Percentiles rank a stretch among this genome's conserved stretches.
Conservation (phyloP, 2,329 filamentous ascomycete species). For the Colletotrichum lentis region DNA sequence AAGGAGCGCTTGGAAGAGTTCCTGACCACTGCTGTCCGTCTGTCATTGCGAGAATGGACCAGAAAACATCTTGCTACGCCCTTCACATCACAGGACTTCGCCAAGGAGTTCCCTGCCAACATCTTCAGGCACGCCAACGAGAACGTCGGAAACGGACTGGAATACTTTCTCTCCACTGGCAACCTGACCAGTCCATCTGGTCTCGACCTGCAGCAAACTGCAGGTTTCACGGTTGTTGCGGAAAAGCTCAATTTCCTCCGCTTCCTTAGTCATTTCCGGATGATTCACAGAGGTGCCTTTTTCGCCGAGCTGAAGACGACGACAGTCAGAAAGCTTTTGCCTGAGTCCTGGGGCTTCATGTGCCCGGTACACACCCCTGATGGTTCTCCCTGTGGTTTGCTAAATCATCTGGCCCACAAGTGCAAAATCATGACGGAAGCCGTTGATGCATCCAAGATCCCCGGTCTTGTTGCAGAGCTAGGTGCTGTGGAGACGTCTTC, state of each 20-base stretch:
- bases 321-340: constrained; percentile 91
- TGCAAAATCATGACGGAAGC: constrained; percentile 84
- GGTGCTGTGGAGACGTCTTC: constrained; percentile 80
- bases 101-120: constrained; percentile 78
- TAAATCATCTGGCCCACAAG: constrained; percentile 96
- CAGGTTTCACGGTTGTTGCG: constrained; percentile 94
- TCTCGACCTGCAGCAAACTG: constrained; percentile 91
- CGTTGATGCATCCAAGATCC: constrained; percentile 77
- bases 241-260: constrained; percentile 99
- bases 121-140: constrained; percentile 86
- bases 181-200: constrained; percentile 92
- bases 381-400: constrained; percentile 89
- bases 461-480: constrained; percentile 77
- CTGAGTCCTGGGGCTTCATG: constrained; percentile 97
- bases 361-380: constrained; percentile 98
- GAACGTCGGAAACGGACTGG: constrained; percentile 84
- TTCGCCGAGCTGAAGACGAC: constrained; percentile 98
- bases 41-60: constrained; percentile 64
- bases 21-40: constrained; percentile 64
- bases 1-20: constrained; percentile 96
- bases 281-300: constrained; percentile 99
- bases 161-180: constrained; percentile 96
- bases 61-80: constrained; percentile 67
- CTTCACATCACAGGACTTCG: constrained; percentile 81
- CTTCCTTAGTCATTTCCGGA: constrained; percentile 98